These are phyloP conservation scores for Eutrema salsugineum DNA, from an alignment of 441 rosid genomes.

Conservation along the genomic window DNA sequence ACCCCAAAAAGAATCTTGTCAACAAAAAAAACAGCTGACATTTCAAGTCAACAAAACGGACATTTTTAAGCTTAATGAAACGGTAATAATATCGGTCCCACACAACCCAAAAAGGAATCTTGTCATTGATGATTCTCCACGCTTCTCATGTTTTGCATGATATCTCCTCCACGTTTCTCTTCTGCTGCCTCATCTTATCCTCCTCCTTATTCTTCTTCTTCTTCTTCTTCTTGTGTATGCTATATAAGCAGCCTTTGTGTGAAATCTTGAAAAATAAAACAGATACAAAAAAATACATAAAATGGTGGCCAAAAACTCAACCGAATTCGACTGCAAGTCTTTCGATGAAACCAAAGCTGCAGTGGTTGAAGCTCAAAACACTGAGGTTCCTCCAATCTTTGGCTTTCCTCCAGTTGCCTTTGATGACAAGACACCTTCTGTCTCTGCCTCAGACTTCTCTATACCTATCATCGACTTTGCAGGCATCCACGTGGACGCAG, in stretches of 20 bases:
- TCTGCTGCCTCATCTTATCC: background rate
- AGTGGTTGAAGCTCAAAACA: background rate
- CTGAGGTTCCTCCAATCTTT: slow-evolving; percentile 11
- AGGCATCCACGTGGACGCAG: background rate
- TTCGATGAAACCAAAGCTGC: background rate
- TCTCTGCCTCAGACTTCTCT: background rate
- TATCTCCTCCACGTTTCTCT: slow-evolving; percentile 15
- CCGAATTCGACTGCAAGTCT: background rate
- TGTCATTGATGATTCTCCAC: background rate
- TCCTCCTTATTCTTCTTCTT: background rate
- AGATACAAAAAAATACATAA: background rate
- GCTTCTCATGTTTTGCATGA: slow-evolving; percentile 12
- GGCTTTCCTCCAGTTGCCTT: background rate
- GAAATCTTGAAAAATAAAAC: background rate
- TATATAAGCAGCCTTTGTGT: background rate
- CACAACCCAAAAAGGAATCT: background rate
- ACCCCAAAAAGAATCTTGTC: too few relatives aligned
- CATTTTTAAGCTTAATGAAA: slow-evolving; percentile 1
- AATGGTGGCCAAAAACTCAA: background rate
- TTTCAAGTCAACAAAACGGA: background rate
- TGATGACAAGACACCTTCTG: background rate
- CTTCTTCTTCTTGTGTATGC: background rate
- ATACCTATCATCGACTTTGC: slow-evolving; percentile 15
- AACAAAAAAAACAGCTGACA: background rate
- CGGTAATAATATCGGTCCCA: background rate